A percentile compares a stretch with the other conserved stretches of the same genome.
These are phyloP conservation scores for Glutinoglossum americanum DNA, from an alignment of 495 filamentous ascomycete genomes.

Conservation along the genomic window DNA sequence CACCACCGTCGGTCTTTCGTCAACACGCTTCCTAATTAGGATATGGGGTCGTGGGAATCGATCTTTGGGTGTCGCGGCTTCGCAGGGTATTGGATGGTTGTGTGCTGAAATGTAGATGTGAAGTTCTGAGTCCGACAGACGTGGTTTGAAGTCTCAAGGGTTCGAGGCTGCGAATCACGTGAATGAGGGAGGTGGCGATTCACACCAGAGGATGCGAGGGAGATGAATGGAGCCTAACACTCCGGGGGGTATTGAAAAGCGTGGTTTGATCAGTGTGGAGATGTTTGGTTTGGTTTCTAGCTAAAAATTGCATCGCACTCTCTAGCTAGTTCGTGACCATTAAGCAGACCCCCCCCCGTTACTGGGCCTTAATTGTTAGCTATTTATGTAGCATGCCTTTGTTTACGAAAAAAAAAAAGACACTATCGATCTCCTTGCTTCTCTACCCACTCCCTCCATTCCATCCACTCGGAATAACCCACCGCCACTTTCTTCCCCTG, in stretches of 20 bases:
- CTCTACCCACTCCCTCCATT: conserved; percentile 55
- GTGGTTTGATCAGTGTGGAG: no score
- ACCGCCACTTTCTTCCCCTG: conserved; percentile 54
- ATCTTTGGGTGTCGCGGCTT: not conserved
- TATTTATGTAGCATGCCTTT: no score
- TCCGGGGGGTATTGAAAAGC: no score
- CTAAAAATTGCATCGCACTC: no score
- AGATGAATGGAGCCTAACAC: no score
- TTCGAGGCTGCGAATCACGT: not conserved
- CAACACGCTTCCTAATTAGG: conserved; percentile 2
- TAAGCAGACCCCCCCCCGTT: no score
- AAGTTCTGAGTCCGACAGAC: conserved; percentile 6
- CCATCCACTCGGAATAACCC: conserved; percentile 48
- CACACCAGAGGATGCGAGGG: no score
- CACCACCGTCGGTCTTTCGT: not conserved
- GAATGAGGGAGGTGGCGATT: not conserved
- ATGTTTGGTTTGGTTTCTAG: no score
- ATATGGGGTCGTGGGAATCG: not conserved
- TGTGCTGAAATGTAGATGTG: conserved; percentile 4
- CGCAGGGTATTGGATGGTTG: conserved; percentile 1
- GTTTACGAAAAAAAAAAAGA: no score
- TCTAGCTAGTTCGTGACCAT: no score
- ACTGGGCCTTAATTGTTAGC: no score
- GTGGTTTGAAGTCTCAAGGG: conserved; percentile 3
- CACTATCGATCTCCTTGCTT: not conserved